These are phyloP conservation scores for Aquanectria penicillioides DNA, from an alignment of 2,329 filamentous ascomycete species.

Conservation along the genomic window DNA sequence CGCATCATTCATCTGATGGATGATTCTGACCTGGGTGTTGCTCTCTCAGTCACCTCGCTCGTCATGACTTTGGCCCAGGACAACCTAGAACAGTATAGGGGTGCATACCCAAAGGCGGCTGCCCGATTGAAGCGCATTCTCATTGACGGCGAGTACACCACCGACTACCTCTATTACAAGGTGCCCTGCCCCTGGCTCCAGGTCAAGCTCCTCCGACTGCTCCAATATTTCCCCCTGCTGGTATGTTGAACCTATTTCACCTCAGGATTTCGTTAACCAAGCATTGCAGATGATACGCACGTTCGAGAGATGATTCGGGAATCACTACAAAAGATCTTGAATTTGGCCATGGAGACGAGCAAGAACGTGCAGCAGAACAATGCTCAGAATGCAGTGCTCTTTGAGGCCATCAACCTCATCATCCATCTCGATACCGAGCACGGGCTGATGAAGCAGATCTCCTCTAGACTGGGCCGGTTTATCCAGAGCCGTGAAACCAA, in stretches of 20 bases:
- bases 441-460: slow-evolving; percentile 95
- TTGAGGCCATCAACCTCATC: slow-evolving; percentile 98
- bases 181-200: slow-evolving; percentile 99
- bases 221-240: slow-evolving; percentile 98
- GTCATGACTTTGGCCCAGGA: slow-evolving; percentile 96
- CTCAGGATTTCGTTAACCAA: slow-evolving; percentile 12
- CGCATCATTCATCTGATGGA: slow-evolving; percentile 99
- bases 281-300: slow-evolving; percentile 82
- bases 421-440: slow-evolving; percentile 98
- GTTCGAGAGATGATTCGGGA: slow-evolving; percentile 92
- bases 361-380: slow-evolving; percentile 99
- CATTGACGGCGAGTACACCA: slow-evolving; percentile 87
- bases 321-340: slow-evolving; percentile 89
- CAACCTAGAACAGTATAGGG: slow-evolving; percentile 92
- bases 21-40: slow-evolving; percentile 91
- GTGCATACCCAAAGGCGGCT: slow-evolving; percentile 93
- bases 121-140: slow-evolving; percentile 89
- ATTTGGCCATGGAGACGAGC: slow-evolving; percentile 89
- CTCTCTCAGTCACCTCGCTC: slow-evolving; percentile 92
- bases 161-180: slow-evolving; percentile 98
- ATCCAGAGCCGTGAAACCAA: slow-evolving; percentile 98
- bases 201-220: slow-evolving; percentile 88
- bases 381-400: slow-evolving; percentile 95
- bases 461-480: slow-evolving; percentile 88
- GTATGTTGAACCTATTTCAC: slow-evolving; percentile 57